Evolutionary conservation across 2,329 filamentous ascomycete genomes (phyloP).

Genomic region (Scleromitrula shiraiana): DNA sequence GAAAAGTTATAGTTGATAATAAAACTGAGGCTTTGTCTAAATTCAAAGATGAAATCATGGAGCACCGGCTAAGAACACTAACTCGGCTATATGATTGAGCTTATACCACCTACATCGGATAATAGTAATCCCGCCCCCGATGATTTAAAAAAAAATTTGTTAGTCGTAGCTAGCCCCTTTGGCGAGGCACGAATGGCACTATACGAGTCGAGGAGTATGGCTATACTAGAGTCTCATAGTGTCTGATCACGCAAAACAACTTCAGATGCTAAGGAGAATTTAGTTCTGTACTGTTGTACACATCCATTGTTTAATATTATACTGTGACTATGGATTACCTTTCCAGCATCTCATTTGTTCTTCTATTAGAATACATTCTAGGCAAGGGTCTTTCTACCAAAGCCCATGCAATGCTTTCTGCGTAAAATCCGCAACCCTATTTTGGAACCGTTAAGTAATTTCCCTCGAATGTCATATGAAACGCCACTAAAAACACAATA

Average conservation of each 20-base stretch:
- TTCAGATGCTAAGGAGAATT: too few species aligned
- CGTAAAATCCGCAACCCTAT: constrained; percentile 1
- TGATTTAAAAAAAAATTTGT: too few species aligned
- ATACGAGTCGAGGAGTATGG: too few species aligned
- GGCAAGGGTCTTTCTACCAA: constrained; percentile 12
- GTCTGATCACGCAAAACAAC: too few species aligned
- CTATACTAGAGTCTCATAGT: too few species aligned
- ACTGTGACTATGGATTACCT: neutral
- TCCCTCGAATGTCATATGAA: constrained; percentile 9
- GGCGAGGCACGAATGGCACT: too few species aligned
- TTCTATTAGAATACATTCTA: constrained; percentile 31
- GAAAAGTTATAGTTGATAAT: neutral
- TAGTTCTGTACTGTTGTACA: neutral
- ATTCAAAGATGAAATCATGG: neutral
- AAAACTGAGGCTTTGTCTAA: neutral
- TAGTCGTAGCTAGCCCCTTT: too few species aligned
- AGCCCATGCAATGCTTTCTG: neutral
- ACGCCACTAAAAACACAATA: constrained; percentile 12
- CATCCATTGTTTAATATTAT: neutral
- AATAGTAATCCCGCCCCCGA: too few species aligned
- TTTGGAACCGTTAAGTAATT: neutral
- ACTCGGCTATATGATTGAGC: too few species aligned
- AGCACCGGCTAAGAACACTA: constrained; percentile 3
- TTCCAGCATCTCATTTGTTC: constrained; percentile 12
- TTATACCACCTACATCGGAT: too few species aligned